Base-by-base conservation (phyloP, 2,329 filamentous ascomycete species). In the Colletotrichum sublineola region DNA sequence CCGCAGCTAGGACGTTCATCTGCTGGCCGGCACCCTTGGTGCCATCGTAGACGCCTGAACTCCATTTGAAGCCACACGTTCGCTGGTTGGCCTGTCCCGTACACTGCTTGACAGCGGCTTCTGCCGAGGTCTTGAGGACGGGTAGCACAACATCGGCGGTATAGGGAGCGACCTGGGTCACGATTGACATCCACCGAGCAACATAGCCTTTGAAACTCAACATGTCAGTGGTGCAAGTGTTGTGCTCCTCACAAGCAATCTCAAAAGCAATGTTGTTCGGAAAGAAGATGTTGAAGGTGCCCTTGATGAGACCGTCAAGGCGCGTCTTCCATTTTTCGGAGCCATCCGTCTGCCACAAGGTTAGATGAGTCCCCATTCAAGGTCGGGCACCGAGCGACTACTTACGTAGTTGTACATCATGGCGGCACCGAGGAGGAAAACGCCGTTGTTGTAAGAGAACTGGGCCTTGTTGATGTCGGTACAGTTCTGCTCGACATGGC, bases 141-240 rank as follows among this genome's bases (percentile, higher is more conserved):
- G 87, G 84, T 63, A 85, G 81, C 66, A 92, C 87, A n/a, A 78
- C 79, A 2, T 83, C 79, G 36, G 81, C 79, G 1, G 86, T 88
- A 58, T 85, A 87, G 0, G 90, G 89, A 1, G 89, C 88, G 40
- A 91, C 75, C 71, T 88, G 83, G 3, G 86, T 84, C 2, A 86
- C 84, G 55, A 85, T 82, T 9, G 86, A 86, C 75, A 91, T 85
- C 86, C 88, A 90, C 31, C 87, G 85, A 46, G 87, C 83, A 31
- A 92, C 80, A 62, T 90, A 87, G 18, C 88, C 90, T 76, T 92
- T 91, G 84, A 91, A 92, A 7, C 88, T 87, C 69, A 87, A 82
- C 81, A 92, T 90, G 75, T 93, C 92, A 55, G 86, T 86, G 75
- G 89, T 89, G 82, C 92, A 93, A 4, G 83, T 87, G 44, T 76